Evolutionary conservation across 805 yeast genomes (phyloP), one percentile per base, ranked within the genome.

Genomic region (Candida jianshihensis): DNA sequence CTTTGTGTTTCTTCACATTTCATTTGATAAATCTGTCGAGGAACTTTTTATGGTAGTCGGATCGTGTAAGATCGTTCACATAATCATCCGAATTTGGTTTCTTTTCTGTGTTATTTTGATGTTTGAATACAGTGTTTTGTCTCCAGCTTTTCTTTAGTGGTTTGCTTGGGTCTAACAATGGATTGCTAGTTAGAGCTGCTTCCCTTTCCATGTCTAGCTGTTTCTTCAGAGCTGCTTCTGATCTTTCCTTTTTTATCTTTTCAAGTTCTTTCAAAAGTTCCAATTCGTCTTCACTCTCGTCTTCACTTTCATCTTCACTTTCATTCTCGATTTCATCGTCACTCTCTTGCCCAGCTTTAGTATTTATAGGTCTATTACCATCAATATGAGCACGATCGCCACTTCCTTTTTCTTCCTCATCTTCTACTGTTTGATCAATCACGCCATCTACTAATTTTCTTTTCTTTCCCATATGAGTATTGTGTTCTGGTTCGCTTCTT

Each of bases 241-340:
- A 56, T 30, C 58, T 50, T 42, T 63, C 69, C 31, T 50, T 48
- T 36, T 59, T 61, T 20, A 70, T 50, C 38, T 61, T 61, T 27
- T 58, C 62, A 25, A 68, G 47, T 39, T 70, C 73, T 38, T 48
- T 43, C 20, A 66, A 30, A 4, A 70, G 51, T n/a, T 57, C 77
- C n/a, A 58, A 72, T 24, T 63, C 68, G 12, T 65, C 70, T n/a
- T 65, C 69, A 51, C 14, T 37, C 8, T 63, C 68, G 10, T 59
- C 63, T 13, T 57, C 62, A 1, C 47, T n/a, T 19, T 29, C 31
- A 7, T 59, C 64, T 54, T 64, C 65, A 36, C 60, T 65, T 16
- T 50, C 57, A 30, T 60, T 69, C 16, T 65, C 61, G 26, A 54
- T 64, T 36, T 41, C 40, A 29, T 62, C 66, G 22, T 34, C 39